phyloP scores from a whole-genome alignment of 2,329 filamentous ascomycete genomes.

The Tolypocladium pustulatum region DNA sequence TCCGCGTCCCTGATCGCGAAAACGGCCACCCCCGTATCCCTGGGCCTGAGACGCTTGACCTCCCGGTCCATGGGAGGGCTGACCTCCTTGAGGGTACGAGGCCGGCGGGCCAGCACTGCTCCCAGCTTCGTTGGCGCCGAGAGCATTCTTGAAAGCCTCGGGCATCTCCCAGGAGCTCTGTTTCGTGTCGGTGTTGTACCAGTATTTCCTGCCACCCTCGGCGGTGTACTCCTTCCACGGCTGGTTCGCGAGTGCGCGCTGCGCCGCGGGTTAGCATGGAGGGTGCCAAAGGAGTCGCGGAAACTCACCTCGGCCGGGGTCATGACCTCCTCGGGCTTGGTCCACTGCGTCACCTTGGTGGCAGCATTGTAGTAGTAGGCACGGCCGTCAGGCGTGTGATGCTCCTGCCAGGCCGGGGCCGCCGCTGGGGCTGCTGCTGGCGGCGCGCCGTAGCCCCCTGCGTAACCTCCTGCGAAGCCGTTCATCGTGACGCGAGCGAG shows the following conservation, averaged over 20 bases:
- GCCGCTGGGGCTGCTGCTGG: slow-evolving; percentile 22
- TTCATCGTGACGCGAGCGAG: slow-evolving; percentile 39
- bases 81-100: neutral
- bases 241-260: slow-evolving; percentile 72
- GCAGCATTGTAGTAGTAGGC: slow-evolving; percentile 83
- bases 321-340: slow-evolving; percentile 86
- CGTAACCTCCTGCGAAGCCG: slow-evolving; percentile 37
- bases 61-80: slow-evolving; percentile 25
- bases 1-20: slow-evolving; percentile 27
- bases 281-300: neutral
- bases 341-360: slow-evolving; percentile 88
- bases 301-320: slow-evolving; percentile 61
- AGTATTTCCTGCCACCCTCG: slow-evolving; percentile 83
- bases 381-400: slow-evolving; percentile 69
- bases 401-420: slow-evolving; percentile 64
- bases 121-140: slow-evolving; percentile 42
- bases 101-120: neutral
- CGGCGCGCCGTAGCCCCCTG: slow-evolving; percentile 36
- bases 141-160: slow-evolving; percentile 64
- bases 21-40: slow-evolving; percentile 18
- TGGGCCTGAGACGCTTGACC: slow-evolving; percentile 26
- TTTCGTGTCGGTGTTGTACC: slow-evolving; percentile 87
- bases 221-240: slow-evolving; percentile 91
- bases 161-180: slow-evolving; percentile 95
- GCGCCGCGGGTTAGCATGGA: neutral